These are phyloP conservation scores for Alternaria metachromatica DNA, from an alignment of 2,329 filamentous ascomycete species.

Conservation along the genomic window DNA sequence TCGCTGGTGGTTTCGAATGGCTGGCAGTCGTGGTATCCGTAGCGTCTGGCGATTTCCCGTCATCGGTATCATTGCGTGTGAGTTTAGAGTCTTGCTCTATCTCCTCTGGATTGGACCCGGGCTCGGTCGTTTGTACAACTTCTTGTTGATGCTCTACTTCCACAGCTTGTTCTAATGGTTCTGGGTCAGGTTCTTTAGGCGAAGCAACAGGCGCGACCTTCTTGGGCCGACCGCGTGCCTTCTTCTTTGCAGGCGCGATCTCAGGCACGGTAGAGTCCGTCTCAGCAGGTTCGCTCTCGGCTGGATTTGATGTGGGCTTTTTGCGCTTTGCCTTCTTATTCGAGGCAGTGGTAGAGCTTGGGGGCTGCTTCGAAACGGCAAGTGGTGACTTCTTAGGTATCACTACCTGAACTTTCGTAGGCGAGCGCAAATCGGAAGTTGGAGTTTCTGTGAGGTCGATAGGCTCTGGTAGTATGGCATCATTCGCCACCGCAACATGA, in stretches of 20 bases:
- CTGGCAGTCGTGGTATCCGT: background rate
- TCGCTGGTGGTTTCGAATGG: background rate
- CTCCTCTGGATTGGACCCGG: background rate
- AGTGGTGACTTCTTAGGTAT: slow-evolving; percentile 25
- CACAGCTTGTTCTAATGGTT: slow-evolving; percentile 4
- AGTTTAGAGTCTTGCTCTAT: background rate
- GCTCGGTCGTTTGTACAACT: slow-evolving; percentile 6
- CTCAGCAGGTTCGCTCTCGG: slow-evolving; percentile 7
- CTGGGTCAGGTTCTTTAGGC: slow-evolving; percentile 3
- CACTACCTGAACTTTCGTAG: slow-evolving; percentile 31
- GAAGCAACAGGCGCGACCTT: slow-evolving; percentile 21
- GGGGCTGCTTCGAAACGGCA: background rate
- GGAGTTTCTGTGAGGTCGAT: background rate
- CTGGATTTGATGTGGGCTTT: slow-evolving; percentile 26
- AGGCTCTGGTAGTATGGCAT: background rate
- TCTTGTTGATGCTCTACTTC: background rate
- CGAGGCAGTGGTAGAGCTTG: background rate
- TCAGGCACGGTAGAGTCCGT: background rate
- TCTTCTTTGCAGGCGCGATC: slow-evolving; percentile 29
- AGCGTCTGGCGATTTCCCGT: background rate
- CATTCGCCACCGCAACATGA: background rate
- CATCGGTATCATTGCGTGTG: background rate
- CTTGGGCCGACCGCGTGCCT: slow-evolving; percentile 42
- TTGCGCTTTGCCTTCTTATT: slow-evolving; percentile 30
- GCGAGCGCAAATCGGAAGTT: background rate